Percentiles rank a stretch among this genome's conserved stretches.
Conservation (phyloP, 2,329 filamentous ascomycete species). For the Ascomycota sp. region DNA sequence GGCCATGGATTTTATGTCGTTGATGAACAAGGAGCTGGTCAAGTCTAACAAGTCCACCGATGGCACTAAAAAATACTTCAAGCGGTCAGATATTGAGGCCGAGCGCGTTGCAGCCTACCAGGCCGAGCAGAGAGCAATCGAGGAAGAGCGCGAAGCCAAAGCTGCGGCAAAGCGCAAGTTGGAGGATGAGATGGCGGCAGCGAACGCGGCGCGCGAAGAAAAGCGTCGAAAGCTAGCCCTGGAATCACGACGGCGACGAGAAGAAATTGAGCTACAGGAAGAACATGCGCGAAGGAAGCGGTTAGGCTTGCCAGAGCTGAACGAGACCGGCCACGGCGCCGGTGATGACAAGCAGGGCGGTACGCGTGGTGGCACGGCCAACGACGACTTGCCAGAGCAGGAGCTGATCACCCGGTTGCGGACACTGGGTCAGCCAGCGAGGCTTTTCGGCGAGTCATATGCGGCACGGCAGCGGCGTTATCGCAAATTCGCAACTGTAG, state of each 20-base stretch:
- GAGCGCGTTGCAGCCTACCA: constrained; percentile 62
- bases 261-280: constrained; percentile 53
- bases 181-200: constrained; percentile 65
- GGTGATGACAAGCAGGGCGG: constrained; percentile 20
- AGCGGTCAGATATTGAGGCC: constrained; percentile 70
- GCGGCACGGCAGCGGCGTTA: constrained; percentile 49
- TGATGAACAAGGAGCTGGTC: constrained; percentile 85
- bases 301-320: constrained; percentile 60
- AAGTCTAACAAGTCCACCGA: constrained; percentile 43
- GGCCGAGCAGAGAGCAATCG: constrained; percentile 58
- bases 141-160: constrained; percentile 49
- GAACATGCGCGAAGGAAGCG: constrained; percentile 55
- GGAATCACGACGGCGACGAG: constrained; percentile 47
- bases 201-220: constrained; percentile 51
- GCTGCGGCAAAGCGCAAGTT: constrained; percentile 64
- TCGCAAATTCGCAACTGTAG: constrained; percentile 37
- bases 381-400: constrained; percentile 48
- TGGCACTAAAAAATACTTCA: constrained; percentile 53
- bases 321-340: constrained; percentile 20
- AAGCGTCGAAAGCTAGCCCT: constrained; percentile 68
- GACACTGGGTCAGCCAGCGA: constrained; percentile 49
- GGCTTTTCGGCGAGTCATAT: constrained; percentile 67
- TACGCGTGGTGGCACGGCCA: too few species aligned
- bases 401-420: constrained; percentile 50
- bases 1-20: constrained; percentile 80